Evolutionary conservation across 2,329 filamentous ascomycete genomes (phyloP), one percentile per base, ranked within the genome.

Genomic region (Verticillium dahliae): DNA sequence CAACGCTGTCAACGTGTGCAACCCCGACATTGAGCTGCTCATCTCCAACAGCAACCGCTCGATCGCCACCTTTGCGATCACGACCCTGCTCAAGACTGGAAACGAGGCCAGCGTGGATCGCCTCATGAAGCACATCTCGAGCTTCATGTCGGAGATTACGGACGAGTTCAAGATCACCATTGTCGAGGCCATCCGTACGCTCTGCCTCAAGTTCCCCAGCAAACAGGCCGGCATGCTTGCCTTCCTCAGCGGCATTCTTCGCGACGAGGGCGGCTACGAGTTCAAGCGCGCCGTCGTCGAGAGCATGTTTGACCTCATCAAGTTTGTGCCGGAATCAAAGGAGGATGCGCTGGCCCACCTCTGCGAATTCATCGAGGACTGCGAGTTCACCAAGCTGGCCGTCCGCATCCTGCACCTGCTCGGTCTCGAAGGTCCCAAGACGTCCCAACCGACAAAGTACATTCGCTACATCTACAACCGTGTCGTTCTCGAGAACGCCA

Each of bases 101-200:
- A 99, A 98, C 72, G 95, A 99, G 78, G 91, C 91, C 45, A 97
- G 92, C 68, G 95, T 99, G 55, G 95, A 99, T 74, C 88, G 95
- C 60, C 79, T 99, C 67, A 97, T 99, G 92, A 97, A 97, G 84
- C 93, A 98, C 75, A 98, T 99, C 65, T 92, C 92, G 31, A 90
- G 90, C 45, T 97, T 99, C 80, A 98, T 99, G 95, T 91, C 93
- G 4, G 95, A 98, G 76, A 98, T 98, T 67, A 97, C 94, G 6
- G 95, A 99, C 72, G 95, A 99, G 76, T 99, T 99, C 83, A 99
- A 98, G 83, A 97, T 99, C 68, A 99, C 95, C n/a, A 97, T 99
- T 70, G 94, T 99, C 54, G 95, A 99, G 76, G 95, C 95, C 52
- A 97, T 99, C 72, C 90, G 95, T 64, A 98, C 95, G 3, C 80